These are phyloP conservation scores for Wakefieldia striispora DNA, from an alignment of 768 basidiomycete genomes.

Conservation along the genomic window DNA sequence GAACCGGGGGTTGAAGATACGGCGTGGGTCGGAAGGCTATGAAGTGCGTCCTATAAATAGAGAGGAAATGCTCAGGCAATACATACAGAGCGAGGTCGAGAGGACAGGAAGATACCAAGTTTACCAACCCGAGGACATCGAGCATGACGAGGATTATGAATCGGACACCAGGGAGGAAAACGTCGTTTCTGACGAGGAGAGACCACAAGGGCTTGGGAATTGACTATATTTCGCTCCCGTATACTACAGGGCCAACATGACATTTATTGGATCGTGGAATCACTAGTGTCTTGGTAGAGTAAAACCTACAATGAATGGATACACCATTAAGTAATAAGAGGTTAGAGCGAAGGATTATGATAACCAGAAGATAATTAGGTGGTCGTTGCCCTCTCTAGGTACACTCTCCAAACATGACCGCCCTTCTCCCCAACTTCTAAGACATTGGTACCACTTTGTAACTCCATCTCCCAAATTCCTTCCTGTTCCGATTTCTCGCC, in stretches of 20 bases:
- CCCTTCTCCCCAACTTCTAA: slow-evolving; percentile 74
- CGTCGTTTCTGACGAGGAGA: slow-evolving; percentile 20
- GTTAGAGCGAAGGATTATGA: slow-evolving; percentile 17
- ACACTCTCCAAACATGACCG: slow-evolving; percentile 69
- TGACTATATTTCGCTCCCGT: slow-evolving; percentile 6
- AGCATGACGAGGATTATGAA: slow-evolving; percentile 42
- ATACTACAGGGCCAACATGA: not conserved
- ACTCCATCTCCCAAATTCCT: slow-evolving; percentile 60
- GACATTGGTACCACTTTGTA: slow-evolving; percentile 56
- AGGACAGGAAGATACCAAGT: slow-evolving; percentile 61
- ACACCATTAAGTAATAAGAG: slow-evolving; percentile 34
- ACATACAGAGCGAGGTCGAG: slow-evolving; percentile 52
- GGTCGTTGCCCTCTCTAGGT: slow-evolving; percentile 46
- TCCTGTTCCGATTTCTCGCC: slow-evolving; percentile 44
- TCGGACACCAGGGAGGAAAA: slow-evolving; percentile 4
- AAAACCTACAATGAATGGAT: slow-evolving; percentile 24
- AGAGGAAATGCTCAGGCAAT: slow-evolving; percentile 60
- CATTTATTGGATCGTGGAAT: slow-evolving; percentile 9
- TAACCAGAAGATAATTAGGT: slow-evolving; percentile 17
- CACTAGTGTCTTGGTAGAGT: slow-evolving; percentile 26
- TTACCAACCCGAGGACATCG: slow-evolving; percentile 60
- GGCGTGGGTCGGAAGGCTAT: slow-evolving; percentile 81
- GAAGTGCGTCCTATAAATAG: slow-evolving; percentile 63
- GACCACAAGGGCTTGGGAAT: slow-evolving; percentile 14
- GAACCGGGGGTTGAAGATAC: slow-evolving; percentile 38